Evolutionary conservation across 768 basidiomycete genomes (phyloP), one percentile per base, ranked within the genome.

Genomic region (Tulasnella sp.): DNA sequence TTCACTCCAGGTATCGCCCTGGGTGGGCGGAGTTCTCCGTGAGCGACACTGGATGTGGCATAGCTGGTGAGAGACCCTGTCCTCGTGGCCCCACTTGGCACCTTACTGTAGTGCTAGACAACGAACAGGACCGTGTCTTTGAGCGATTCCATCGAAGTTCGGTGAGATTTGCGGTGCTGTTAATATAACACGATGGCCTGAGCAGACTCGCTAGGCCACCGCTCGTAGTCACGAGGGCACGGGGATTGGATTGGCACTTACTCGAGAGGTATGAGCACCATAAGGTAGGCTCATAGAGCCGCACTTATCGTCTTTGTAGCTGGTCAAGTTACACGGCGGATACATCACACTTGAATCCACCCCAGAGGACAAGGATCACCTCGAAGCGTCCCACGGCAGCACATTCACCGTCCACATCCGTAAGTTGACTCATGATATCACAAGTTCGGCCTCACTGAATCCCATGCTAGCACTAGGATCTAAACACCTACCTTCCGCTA

Each of bases 11-110:
- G 8, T 87, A 84, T 77, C 78, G 77, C 0, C 79, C 82, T 16
- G 56, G 62, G 7, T 82, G 84, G 40, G 84, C 83, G 18, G 83
- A 84, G 44, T 82, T 87, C 21, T 82, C 82, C 1, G 84, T 87
- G 39, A 81, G 81, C 36, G 87, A 87, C 77, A 87, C 86, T 3
- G 87, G 87, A 36, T 83, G 86, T 16, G 87, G 87, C 5, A 87
- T 87, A 1, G 86, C 87, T 0, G 27, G 76, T 52, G 81, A 81
- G 48, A 84, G 85, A 84, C 16, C n/a, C n/a, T 12, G 4, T 38
- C 27, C 1, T 16, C 31, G 36, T 21, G 24, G 58, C 27, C n/a
- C 75, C 27, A 2, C 3, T 21, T 76, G 24, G 58, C 10, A 16
- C 9, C 34, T n/a, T 24, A n/a, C 10, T 21, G 21, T 42, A 1